Evolutionary conservation across 225 moss, liverwort and hornwort species (phyloP).

Genomic region (Asterella californica): DNA sequence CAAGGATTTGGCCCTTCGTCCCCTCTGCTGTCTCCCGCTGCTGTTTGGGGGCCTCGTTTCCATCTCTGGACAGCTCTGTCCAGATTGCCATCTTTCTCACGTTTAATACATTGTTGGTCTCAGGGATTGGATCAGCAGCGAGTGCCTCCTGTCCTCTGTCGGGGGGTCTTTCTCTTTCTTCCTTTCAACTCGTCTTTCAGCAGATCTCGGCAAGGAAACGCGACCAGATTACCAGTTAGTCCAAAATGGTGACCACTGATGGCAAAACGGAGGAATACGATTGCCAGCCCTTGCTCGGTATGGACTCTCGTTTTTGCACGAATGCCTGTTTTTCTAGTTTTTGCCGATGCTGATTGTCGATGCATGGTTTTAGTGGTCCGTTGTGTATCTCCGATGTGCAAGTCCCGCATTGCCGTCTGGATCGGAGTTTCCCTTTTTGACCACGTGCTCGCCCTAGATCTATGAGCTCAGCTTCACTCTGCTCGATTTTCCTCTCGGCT

Average conservation of each 20-base stretch:
- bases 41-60: conserved; percentile 7
- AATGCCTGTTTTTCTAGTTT: background rate
- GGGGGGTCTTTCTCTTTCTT: background rate
- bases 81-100: conserved; percentile 10
- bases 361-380: background rate
- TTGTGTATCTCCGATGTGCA: background rate
- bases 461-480: background rate
- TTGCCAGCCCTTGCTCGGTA: conserved; percentile 49
- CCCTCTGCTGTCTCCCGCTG: background rate
- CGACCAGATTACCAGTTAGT: background rate
- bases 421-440: background rate
- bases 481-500: background rate
- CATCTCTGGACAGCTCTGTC: conserved; percentile 15
- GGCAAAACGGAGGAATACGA: conserved; percentile 43
- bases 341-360: background rate
- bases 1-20: conserved; percentile 4
- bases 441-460: background rate
- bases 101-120: background rate
- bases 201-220: conserved; percentile 13
- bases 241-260: conserved; percentile 40
- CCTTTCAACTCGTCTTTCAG: background rate
- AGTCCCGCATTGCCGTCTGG: background rate
- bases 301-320: background rate
- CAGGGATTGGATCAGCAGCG: conserved; percentile 9
- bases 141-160: conserved; percentile 1